These are phyloP conservation scores for Brassica rapa DNA, from an alignment of 345 rosid species.

Conservation along the genomic window DNA sequence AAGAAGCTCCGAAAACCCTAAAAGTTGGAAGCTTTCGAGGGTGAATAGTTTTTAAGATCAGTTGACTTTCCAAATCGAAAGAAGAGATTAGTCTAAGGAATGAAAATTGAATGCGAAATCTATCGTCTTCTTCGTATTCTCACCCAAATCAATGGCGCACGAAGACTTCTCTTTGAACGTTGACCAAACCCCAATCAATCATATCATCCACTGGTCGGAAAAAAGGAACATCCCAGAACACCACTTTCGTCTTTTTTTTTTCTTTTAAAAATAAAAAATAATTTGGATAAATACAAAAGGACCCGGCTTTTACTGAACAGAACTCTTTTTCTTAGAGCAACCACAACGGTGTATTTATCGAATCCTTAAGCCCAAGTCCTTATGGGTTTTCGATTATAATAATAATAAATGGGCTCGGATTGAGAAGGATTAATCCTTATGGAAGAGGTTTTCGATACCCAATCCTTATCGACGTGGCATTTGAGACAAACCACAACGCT, in stretches of 20 bases:
- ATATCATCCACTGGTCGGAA: conserved; percentile 33
- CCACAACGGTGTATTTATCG: too few relatives aligned
- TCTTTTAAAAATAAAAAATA: neutral
- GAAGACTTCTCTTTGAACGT: conserved; percentile 20
- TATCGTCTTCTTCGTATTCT: neutral
- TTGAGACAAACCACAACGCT: too few relatives aligned
- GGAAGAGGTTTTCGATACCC: too few relatives aligned
- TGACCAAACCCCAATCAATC: conserved; percentile 26
- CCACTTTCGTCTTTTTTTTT: neutral
- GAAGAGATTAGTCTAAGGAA: neutral
- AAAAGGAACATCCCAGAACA: conserved; percentile 27
- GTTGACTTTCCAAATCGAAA: neutral
- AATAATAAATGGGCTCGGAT: too few relatives aligned
- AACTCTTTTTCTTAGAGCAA: neutral
- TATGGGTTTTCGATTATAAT: too few relatives aligned
- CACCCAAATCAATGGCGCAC: conserved; percentile 18
- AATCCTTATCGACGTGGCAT: too few relatives aligned
- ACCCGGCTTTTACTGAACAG: neutral
- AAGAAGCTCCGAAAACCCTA: conserved; percentile 20
- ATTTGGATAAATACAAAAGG: conserved; percentile 1
- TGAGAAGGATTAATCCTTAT: too few relatives aligned
- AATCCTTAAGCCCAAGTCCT: too few relatives aligned
- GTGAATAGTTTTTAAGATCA: neutral
- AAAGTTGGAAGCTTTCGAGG: conserved; percentile 1
- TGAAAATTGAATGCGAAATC: neutral